A percentile compares a stretch with the other conserved stretches of the same genome.
Evolutionary conservation across 1,139 yeast species (phyloP).

Genomic region (Lodderomyces jiufengensis): DNA sequence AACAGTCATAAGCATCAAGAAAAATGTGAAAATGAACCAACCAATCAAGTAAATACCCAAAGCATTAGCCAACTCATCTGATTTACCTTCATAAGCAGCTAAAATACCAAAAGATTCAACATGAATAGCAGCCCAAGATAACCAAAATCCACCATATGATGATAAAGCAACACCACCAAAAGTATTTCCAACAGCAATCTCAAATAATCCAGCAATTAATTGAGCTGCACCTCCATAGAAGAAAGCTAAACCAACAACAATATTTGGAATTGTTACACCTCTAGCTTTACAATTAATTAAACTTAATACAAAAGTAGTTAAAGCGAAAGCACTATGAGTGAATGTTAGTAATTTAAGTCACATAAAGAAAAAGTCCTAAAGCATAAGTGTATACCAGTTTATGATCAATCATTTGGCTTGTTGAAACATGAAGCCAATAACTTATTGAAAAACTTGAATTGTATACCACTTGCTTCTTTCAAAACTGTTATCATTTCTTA

Average conservation of each 20-base stretch:
- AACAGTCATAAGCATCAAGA: slow-evolving; percentile 63
- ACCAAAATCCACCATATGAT: slow-evolving; percentile 89
- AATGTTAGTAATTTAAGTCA: no score
- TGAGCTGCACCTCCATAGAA: slow-evolving; percentile 88
- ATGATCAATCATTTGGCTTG: no score
- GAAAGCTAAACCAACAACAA: slow-evolving; percentile 63
- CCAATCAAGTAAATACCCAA: slow-evolving; percentile 72
- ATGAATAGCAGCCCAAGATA: slow-evolving; percentile 71
- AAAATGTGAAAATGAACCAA: slow-evolving; percentile 77
- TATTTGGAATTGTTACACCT: slow-evolving; percentile 32
- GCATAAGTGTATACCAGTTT: no score
- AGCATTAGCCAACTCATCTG: slow-evolving; percentile 39
- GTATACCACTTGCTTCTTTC: no score
- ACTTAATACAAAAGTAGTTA: slow-evolving; percentile 79
- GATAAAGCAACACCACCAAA: slow-evolving; percentile 87
- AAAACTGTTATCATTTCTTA: no score
- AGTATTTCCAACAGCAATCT: slow-evolving; percentile 73
- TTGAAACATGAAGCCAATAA: no score
- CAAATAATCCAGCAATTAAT: slow-evolving; percentile 72
- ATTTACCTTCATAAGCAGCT: slow-evolving; percentile 46
- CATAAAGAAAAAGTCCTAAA: no score
- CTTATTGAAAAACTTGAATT: no score
- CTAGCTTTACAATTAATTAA: slow-evolving; percentile 43
- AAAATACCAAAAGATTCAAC: slow-evolving; percentile 72
- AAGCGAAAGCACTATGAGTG: slow-evolving; percentile 80